A percentile compares a stretch with the other conserved stretches of the same genome.
Evolutionary conservation across 2,329 filamentous ascomycete species (phyloP).

Genomic region (Fusarium succisae): DNA sequence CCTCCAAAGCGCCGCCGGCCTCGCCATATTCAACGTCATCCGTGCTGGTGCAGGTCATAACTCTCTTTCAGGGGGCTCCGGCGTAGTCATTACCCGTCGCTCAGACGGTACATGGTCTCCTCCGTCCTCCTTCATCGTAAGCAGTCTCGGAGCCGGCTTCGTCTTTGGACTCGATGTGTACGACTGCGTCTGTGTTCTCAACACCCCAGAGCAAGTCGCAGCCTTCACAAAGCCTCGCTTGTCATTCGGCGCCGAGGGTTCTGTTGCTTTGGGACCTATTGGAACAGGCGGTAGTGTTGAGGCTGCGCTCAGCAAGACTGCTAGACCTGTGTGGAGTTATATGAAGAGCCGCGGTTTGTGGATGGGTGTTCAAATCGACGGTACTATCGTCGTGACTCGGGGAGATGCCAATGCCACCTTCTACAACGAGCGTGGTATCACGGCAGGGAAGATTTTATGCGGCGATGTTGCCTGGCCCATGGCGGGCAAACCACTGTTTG

Average conservation of each 20-base stretch:
- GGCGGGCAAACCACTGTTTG: slow-evolving; percentile 50
- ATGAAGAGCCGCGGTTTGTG: slow-evolving; percentile 84
- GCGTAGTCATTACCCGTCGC: slow-evolving; percentile 66
- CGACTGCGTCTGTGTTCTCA: slow-evolving; percentile 80
- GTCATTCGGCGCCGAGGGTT: slow-evolving; percentile 76
- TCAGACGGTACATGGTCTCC: slow-evolving; percentile 74
- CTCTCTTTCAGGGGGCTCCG: slow-evolving; percentile 68
- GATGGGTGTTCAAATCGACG: slow-evolving; percentile 81
- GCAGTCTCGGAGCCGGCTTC: slow-evolving; percentile 76
- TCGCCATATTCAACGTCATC: slow-evolving; percentile 72
- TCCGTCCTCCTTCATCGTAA: slow-evolving; percentile 76
- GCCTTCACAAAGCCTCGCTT: slow-evolving; percentile 74
- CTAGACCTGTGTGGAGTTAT: slow-evolving; percentile 79
- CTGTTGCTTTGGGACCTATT: slow-evolving; percentile 66
- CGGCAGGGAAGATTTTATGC: slow-evolving; percentile 48
- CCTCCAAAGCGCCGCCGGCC: slow-evolving; percentile 64
- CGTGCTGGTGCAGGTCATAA: slow-evolving; percentile 65
- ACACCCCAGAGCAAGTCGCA: slow-evolving; percentile 71
- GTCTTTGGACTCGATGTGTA: slow-evolving; percentile 79
- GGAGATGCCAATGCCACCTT: slow-evolving; percentile 82
- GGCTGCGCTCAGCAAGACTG: slow-evolving; percentile 44
- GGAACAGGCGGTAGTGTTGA: slow-evolving; percentile 70
- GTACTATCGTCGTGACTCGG: slow-evolving; percentile 79
- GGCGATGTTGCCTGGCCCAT: slow-evolving; percentile 53
- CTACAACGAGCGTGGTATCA: slow-evolving; percentile 67